A percentile compares a stretch with the other conserved stretches of the same genome.
Conservation (phyloP, 2,329 filamentous ascomycete species). For the Daldinia sp. region DNA sequence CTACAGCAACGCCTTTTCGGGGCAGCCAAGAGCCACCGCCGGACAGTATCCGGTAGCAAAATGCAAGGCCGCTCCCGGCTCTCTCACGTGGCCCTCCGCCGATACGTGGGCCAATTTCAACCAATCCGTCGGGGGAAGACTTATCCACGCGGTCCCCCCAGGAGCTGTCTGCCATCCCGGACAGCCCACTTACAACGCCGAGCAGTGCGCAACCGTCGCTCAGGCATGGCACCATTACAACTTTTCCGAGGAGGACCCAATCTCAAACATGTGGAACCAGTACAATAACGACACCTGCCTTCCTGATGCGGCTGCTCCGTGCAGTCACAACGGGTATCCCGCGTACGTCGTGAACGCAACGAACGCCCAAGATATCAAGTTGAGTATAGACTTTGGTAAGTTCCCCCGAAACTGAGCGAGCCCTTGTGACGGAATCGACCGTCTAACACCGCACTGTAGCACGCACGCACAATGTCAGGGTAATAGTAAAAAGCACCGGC, state of each 20-base stretch:
- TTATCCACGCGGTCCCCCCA: slow-evolving; percentile 54
- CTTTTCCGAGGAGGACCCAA: slow-evolving; percentile 50
- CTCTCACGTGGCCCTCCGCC: slow-evolving; percentile 56
- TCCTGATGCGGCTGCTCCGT: slow-evolving; percentile 51
- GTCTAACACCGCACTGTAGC: slow-evolving; percentile 42
- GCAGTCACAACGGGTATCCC: slow-evolving; percentile 51
- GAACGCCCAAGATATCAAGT: slow-evolving; percentile 47
- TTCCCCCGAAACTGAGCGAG: background rate
- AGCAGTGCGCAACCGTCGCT: slow-evolving; percentile 46
- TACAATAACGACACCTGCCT: slow-evolving; percentile 61
- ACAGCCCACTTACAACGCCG: slow-evolving; percentile 45
- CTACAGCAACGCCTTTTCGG: slow-evolving; percentile 12
- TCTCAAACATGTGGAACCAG: slow-evolving; percentile 52
- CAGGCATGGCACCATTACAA: slow-evolving; percentile 47
- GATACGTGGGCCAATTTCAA: slow-evolving; percentile 57
- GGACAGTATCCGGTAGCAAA: background rate
- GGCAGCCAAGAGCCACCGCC: background rate
- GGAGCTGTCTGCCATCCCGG: slow-evolving; percentile 55
- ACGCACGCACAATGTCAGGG: slow-evolving; percentile 52
- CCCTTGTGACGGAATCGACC: background rate
- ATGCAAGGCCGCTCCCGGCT: slow-evolving; percentile 12
- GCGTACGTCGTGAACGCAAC: slow-evolving; percentile 54
- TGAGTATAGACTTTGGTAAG: slow-evolving; percentile 55
- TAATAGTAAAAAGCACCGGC: slow-evolving; percentile 55
- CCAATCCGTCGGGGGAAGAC: slow-evolving; percentile 51